Percentiles rank a stretch among this genome's conserved stretches.
These are phyloP conservation scores for Musa beccarii DNA, from an alignment of 176 grass and related monocot genomes.

Conservation along the genomic window DNA sequence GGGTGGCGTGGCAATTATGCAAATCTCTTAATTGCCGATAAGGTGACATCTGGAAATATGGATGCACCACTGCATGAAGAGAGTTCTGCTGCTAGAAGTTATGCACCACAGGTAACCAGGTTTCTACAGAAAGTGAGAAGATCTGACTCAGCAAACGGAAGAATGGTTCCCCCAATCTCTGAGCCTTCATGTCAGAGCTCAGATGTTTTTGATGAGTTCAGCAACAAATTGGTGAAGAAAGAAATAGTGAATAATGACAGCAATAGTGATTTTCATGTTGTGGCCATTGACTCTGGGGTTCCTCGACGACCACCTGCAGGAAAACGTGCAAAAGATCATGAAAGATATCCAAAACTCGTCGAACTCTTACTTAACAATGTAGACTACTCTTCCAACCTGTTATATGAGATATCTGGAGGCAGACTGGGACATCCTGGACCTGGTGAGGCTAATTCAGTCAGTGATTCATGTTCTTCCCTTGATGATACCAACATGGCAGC, in stretches of 20 bases:
- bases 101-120: constrained; percentile 30
- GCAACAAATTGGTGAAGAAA: background rate
- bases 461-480: constrained; percentile 35
- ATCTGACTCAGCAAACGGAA: constrained; percentile 39
- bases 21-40: constrained; percentile 77
- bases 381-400: constrained; percentile 54
- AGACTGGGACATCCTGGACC: constrained; percentile 51
- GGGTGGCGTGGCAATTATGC: constrained; percentile 90
- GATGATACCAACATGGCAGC: constrained; percentile 42
- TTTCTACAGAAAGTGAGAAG: constrained; percentile 31
- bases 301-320: constrained; percentile 69
- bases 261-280: constrained; percentile 32
- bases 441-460: constrained; percentile 25
- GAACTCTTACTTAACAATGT: constrained; percentile 67
- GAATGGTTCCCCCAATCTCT: constrained; percentile 20
- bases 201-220: background rate
- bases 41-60: constrained; percentile 15
- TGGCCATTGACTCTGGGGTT: constrained; percentile 79
- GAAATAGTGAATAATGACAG: constrained; percentile 19
- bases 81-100: constrained; percentile 14
- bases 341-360: constrained; percentile 70
- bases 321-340: constrained; percentile 71
- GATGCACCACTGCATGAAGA: constrained; percentile 26
- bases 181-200: constrained; percentile 22
- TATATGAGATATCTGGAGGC: constrained; percentile 68